A percentile compares a stretch with the other conserved stretches of the same genome.
Conservation (phyloP, 352 stramenopile species). For the Pythium phragmiticola region DNA sequence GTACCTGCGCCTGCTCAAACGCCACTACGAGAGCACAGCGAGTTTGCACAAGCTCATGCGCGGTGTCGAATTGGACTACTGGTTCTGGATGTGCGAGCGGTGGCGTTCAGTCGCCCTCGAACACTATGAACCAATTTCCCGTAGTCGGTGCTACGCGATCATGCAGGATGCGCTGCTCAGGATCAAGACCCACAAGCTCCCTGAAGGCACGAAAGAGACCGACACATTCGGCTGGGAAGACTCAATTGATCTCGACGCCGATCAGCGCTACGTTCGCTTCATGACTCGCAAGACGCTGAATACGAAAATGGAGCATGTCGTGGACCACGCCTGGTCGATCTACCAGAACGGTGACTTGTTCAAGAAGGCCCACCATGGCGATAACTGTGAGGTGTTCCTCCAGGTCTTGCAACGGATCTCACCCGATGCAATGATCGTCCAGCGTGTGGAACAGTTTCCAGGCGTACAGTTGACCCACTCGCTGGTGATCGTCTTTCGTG, state of each 20-base stretch:
- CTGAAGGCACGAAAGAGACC: too few species aligned
- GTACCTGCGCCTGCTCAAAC: too few species aligned
- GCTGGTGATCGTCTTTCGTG: slow-evolving; percentile 14
- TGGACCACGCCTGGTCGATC: slow-evolving; percentile 1
- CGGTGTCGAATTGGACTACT: neutral
- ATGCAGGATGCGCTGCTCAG: neutral
- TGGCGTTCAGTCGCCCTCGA: too few species aligned
- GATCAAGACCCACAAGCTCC: neutral
- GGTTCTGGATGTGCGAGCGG: slow-evolving; percentile 9
- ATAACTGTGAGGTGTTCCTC: slow-evolving; percentile 4
- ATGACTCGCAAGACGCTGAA: slow-evolving; percentile 1
- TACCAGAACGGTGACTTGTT: slow-evolving; percentile 3
- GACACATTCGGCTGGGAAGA: slow-evolving; percentile 5
- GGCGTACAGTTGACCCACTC: slow-evolving; percentile 12
- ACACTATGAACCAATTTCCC: too few species aligned
- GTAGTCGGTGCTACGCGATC: neutral
- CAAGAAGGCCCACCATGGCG: neutral
- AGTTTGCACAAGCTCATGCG: slow-evolving; percentile 8
- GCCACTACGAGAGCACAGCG: too few species aligned
- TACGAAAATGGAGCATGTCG: neutral
- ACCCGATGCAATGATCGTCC: slow-evolving; percentile 17
- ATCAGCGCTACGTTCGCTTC: neutral
- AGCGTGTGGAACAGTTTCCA: slow-evolving; percentile 12
- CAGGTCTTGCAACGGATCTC: slow-evolving; percentile 18
- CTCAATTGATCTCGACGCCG: neutral